Evolutionary conservation across 352 stramenopile genomes (phyloP).

Genomic region (Thalassiosira mediterranea): DNA sequence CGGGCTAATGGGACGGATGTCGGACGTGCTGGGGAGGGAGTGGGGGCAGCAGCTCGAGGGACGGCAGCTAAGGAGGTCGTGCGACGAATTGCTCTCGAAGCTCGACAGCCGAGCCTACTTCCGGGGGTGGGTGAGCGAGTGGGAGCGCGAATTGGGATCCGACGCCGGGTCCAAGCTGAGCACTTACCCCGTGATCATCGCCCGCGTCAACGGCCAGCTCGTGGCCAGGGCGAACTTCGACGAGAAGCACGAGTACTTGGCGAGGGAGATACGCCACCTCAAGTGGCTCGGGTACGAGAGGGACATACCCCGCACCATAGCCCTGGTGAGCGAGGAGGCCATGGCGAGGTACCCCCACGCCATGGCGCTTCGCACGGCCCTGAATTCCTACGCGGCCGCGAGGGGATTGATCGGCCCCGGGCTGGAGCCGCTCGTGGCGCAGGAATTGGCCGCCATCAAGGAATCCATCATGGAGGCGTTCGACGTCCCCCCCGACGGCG

Average conservation of each 20-base stretch:
- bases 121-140: conserved; percentile 91
- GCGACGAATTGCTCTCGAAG: conserved; percentile 87
- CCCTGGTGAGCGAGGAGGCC: conserved; percentile 95
- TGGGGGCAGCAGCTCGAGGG: conserved; percentile 97
- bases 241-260: conserved; percentile 96
- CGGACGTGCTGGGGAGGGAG: conserved; percentile 94
- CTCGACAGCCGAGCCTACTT: conserved; percentile 92
- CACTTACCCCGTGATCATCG: conserved; percentile 79
- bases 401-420: conserved; percentile 68
- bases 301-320: conserved; percentile 93
- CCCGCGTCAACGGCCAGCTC: conserved; percentile 54
- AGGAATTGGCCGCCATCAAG: conserved; percentile 75
- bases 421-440: conserved; percentile 76
- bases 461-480: conserved; percentile 84
- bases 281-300: conserved; percentile 95
- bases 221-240: conserved; percentile 93
- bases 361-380: conserved; percentile 93
- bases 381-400: conserved; percentile 91
- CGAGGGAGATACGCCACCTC: conserved; percentile 98
- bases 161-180: conserved; percentile 79
- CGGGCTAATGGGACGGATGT: conserved; percentile 94
- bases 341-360: conserved; percentile 96
- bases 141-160: conserved; percentile 77
- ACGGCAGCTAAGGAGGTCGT: conserved; percentile 92
- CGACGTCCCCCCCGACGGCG: conserved; percentile 69